phyloP scores from a whole-genome alignment of 2,329 filamentous ascomycete species.

The Basipetospora chlamydospora region DNA sequence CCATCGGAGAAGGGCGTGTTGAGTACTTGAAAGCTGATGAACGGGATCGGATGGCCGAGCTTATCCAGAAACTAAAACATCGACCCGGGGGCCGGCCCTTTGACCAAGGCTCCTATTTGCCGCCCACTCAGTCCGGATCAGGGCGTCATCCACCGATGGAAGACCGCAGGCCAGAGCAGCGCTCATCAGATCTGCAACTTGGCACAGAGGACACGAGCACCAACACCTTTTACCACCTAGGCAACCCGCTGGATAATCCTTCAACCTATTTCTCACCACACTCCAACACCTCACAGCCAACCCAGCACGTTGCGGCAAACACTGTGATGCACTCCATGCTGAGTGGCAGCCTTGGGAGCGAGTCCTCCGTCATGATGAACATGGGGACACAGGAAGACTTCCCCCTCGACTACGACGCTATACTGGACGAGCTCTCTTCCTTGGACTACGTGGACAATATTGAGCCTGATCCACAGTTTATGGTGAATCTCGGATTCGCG shows the following conservation, averaged over 20 bases:
- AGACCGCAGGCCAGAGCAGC: not conserved
- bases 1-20: conserved; percentile 16
- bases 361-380: conserved; percentile 10
- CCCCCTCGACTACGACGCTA: conserved; percentile 31
- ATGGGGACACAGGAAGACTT: conserved; percentile 8
- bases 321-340: not conserved
- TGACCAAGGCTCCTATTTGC: too few species aligned
- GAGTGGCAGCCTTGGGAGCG: not conserved
- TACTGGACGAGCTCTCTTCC: conserved; percentile 37
- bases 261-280: too few species aligned
- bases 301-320: not conserved
- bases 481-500: conserved; percentile 52
- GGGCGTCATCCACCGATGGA: not conserved
- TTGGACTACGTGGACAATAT: conserved; percentile 32
- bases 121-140: too few species aligned
- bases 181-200: not conserved
- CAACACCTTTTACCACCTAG: too few species aligned
- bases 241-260: too few species aligned
- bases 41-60: conserved; percentile 14
- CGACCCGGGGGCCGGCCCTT: not conserved
- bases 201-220: too few species aligned
- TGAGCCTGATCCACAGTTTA: conserved; percentile 46
- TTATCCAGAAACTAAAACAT: conserved; percentile 11
- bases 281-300: too few species aligned
- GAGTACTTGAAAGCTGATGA: conserved; percentile 18